phyloP scores from a whole-genome alignment of 306 rosid species.

The Cajanus cajan region DNA sequence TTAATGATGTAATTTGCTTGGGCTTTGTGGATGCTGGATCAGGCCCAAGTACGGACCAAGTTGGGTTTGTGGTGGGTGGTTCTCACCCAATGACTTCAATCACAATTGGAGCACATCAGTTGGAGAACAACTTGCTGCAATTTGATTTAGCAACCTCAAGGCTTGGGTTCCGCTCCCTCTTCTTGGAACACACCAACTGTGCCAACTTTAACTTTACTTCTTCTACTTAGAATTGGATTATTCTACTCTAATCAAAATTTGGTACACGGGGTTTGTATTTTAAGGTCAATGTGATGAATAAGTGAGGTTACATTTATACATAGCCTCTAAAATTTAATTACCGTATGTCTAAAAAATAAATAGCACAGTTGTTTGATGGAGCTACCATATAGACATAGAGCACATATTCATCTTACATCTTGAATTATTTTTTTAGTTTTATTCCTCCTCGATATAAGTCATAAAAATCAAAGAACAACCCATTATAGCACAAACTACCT shows the following conservation, averaged over 20 bases:
- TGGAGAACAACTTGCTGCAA: conserved; percentile 57
- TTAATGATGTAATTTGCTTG: conserved; percentile 50
- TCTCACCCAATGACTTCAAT: conserved; percentile 43
- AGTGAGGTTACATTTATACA: conserved; percentile 5
- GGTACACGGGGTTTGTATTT: not conserved
- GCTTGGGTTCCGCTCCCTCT: conserved; percentile 52
- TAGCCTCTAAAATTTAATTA: not conserved
- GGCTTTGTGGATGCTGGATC: conserved; percentile 62
- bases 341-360: conserved; percentile 8
- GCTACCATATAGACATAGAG: no score
- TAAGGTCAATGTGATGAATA: conserved; percentile 18
- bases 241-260: not conserved
- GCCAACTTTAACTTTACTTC: conserved; percentile 60
- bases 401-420: not conserved
- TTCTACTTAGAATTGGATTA: conserved; percentile 22
- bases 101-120: conserved; percentile 55
- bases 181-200: conserved; percentile 44
- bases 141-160: conserved; percentile 50
- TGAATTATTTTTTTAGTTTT: not conserved
- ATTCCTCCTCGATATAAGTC: not conserved
- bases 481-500: not conserved
- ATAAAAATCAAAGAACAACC: not conserved
- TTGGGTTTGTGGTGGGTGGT: conserved; percentile 54
- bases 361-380: not conserved
- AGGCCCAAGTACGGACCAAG: conserved; percentile 22